phyloP scores from a whole-genome alignment of 2,329 filamentous ascomycete genomes.

The Fonsecaea erecta region DNA sequence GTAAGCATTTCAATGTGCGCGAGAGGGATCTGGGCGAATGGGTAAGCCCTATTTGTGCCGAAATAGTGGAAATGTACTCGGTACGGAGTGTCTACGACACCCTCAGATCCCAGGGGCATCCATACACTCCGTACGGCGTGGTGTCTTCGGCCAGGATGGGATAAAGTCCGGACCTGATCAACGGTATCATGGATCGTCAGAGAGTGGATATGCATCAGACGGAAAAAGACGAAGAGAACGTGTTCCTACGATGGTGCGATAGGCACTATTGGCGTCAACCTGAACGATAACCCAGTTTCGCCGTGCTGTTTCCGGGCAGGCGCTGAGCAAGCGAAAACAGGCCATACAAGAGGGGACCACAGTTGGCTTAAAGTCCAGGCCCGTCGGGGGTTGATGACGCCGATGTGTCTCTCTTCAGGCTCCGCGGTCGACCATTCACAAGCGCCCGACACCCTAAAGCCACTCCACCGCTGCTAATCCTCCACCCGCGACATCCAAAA shows the following conservation, averaged over 20 bases:
- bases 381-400: slow-evolving; percentile 19
- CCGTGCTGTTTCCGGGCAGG: neutral
- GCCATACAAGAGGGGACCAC: neutral
- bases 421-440: slow-evolving; percentile 1
- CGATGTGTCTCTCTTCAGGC: slow-evolving; percentile 9
- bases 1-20: slow-evolving; percentile 7
- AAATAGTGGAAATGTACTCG: neutral
- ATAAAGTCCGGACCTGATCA: slow-evolving; percentile 6
- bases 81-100: neutral
- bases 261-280: neutral
- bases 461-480: slow-evolving; percentile 3
- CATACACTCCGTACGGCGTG: neutral
- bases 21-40: slow-evolving; percentile 5
- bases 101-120: neutral
- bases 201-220: slow-evolving; percentile 4
- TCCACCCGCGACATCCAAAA: slow-evolving; percentile 1
- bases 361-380: neutral
- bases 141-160: neutral
- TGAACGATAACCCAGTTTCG: slow-evolving; percentile 1
- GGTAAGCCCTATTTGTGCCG: neutral
- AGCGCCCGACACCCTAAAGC: neutral
- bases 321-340: slow-evolving; percentile 3
- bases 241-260: slow-evolving; percentile 1
- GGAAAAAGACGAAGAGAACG: neutral
- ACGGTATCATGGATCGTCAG: slow-evolving; percentile 8